Percentiles rank a stretch among this genome's conserved stretches.
Conservation (phyloP, 495 filamentous ascomycete species). For the Annulohypoxylon bovei region DNA sequence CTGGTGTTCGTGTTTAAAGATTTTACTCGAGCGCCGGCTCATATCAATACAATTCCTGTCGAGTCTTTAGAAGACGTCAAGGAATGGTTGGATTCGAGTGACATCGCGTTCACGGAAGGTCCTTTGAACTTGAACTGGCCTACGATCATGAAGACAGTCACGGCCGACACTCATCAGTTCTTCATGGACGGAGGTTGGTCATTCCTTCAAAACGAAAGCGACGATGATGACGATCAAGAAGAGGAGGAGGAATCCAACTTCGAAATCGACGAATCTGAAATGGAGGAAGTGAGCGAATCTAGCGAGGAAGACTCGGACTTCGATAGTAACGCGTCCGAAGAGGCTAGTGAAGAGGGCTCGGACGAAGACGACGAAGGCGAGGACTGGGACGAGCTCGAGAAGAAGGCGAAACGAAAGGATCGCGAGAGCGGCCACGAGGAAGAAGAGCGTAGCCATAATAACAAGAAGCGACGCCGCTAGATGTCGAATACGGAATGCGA, state of each 20-base stretch:
- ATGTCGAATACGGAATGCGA: neutral
- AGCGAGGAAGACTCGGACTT: slow-evolving; percentile 91
- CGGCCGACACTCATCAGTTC: slow-evolving; percentile 91
- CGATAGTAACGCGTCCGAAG: slow-evolving; percentile 87
- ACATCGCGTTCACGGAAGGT: slow-evolving; percentile 93
- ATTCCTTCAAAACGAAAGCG: slow-evolving; percentile 87
- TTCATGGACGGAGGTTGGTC: slow-evolving; percentile 96
- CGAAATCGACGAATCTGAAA: slow-evolving; percentile 85
- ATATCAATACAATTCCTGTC: slow-evolving; percentile 98
- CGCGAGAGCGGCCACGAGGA: slow-evolving; percentile 76
- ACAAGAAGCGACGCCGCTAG: slow-evolving; percentile 58
- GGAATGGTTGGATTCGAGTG: slow-evolving; percentile 95
- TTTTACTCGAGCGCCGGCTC: slow-evolving; percentile 83
- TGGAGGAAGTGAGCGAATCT: slow-evolving; percentile 80
- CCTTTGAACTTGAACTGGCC: slow-evolving; percentile 98
- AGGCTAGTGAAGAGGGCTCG: slow-evolving; percentile 72
- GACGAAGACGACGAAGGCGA: slow-evolving; percentile 85
- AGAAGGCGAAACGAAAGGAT: slow-evolving; percentile 90
- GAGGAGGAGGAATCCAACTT: slow-evolving; percentile 89
- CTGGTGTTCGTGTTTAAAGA: slow-evolving; percentile 98
- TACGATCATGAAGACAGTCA: slow-evolving; percentile 99
- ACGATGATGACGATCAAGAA: slow-evolving; percentile 80
- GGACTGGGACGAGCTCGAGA: slow-evolving; percentile 92
- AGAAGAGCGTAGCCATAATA: slow-evolving; percentile 61
- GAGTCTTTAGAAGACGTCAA: slow-evolving; percentile 94